Base-by-base conservation (phyloP, 345 rosid genomes). In the Gossypium stocksii region DNA sequence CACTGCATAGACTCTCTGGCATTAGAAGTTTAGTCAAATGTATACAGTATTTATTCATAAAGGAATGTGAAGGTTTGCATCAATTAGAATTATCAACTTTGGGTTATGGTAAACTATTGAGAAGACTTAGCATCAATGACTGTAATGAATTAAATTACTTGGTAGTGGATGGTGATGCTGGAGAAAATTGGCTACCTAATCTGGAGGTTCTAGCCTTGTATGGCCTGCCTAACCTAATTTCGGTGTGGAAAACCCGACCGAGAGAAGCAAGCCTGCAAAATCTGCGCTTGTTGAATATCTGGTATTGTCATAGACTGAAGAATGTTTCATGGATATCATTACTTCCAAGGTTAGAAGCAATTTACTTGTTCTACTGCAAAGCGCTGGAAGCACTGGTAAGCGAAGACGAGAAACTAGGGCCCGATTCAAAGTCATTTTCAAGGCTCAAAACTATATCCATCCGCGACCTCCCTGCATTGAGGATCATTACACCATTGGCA, bases 131-230 rank as follows among this genome's bases (percentile, higher is more conserved):
- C 78, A 77, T 87, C 66, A 85, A 80, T 25, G 79, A 78, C 70
- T 87, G 88, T 44, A 66, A 77, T 75, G 86, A 83, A 71, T 63
- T 87, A 43, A 71, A 80, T 72, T 82, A 79, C 75, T 71, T 87
- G 65, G 75, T 61, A 70, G 79, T 83, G 62, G 76, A 80, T 25
- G 62, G 77, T 58, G 77, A 64, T 27, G 79, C 38, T 58, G 82
- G 84, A 60, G 69, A 56, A 4, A 78, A 14, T 4, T 85, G 90
- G 87, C 73, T 87, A 48, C 83, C 82, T 58, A 82, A 76, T 56
- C 76, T 87, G 81, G 86, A 87, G 82, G 84, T 83, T 77, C 78
- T 83, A 51, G 81, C 87, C 15, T 71, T 87, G 82, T 80, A 85
- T 13, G 81, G 88, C 78, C 85, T 83, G 38, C 83, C 77, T 20